Evolutionary conservation across 345 rosid genomes (phyloP).

Genomic region (Mallotus nudiflorus): DNA sequence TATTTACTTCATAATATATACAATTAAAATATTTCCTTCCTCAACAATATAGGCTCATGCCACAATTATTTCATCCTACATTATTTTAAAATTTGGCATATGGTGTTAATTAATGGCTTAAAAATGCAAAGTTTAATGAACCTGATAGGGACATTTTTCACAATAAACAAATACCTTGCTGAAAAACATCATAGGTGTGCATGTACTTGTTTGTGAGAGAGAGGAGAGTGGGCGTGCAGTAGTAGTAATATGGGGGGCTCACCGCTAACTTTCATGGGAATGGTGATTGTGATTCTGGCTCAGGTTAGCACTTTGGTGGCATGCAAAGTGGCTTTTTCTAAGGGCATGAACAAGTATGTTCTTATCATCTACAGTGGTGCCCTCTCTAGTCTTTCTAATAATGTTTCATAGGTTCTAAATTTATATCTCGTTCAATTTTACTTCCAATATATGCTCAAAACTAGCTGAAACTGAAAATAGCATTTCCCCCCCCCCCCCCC

Average conservation of each 20-base stretch:
- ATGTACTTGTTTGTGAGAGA: no score
- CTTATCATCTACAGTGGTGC: constrained; percentile 40
- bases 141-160: no score
- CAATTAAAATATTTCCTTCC: no score
- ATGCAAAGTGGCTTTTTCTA: constrained; percentile 46
- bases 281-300: constrained; percentile 39
- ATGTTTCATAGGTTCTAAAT: constrained; percentile 38
- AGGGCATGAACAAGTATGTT: constrained; percentile 46
- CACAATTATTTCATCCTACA: no score
- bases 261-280: constrained; percentile 31
- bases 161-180: no score
- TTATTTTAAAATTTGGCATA: no score
- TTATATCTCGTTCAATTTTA: neutral
- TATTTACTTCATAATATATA: no score
- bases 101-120: no score
- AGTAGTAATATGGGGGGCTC: neutral
- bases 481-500: no score
- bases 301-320: constrained; percentile 37
- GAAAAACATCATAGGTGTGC: no score
- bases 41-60: no score
- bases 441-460: neutral
- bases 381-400: constrained; percentile 38
- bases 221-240: neutral
- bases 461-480: neutral
- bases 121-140: no score